Conservation (phyloP, 768 basidiomycete genomes). For the Panellus pusillus region DNA sequence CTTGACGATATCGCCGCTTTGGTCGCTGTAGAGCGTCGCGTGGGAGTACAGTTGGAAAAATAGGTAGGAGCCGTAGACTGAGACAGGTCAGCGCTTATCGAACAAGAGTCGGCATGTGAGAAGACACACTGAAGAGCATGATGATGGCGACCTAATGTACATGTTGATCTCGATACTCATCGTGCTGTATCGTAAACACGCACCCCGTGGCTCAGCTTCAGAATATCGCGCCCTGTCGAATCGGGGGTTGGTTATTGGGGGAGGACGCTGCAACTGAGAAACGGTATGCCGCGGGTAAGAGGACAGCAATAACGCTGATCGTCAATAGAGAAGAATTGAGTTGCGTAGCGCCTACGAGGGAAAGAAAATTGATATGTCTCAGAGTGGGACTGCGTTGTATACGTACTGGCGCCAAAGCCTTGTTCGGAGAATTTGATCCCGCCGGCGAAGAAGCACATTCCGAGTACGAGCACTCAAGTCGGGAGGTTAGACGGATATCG, state of each 20-base stretch:
- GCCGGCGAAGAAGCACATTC: constrained; percentile 69
- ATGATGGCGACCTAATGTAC: constrained; percentile 43
- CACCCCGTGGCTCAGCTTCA: constrained; percentile 53
- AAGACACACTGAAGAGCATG: constrained; percentile 50
- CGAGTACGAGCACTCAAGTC: constrained; percentile 54
- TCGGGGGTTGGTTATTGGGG: too few relatives aligned
- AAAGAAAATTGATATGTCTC: too few relatives aligned
- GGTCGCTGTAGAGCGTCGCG: constrained; percentile 48
- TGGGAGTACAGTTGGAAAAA: constrained; percentile 60
- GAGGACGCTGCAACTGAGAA: too few relatives aligned
- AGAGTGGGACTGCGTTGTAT: too few relatives aligned
- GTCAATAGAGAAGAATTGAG: constrained; percentile 54
- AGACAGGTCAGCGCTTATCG: too few relatives aligned
- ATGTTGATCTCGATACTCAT: too few relatives aligned
- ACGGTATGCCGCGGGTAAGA: constrained; percentile 56
- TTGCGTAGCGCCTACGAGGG: constrained; percentile 42
- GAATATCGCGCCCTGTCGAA: constrained; percentile 24
- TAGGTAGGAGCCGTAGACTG: constrained; percentile 47
- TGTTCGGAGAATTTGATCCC: constrained; percentile 58
- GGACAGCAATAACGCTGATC: constrained; percentile 52
- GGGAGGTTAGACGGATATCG: constrained; percentile 2
- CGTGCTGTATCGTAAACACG: too few relatives aligned
- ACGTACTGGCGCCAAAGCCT: constrained; percentile 50
- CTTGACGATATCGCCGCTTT: constrained; percentile 23
- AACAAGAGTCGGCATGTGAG: background rate